Base-by-base conservation (phyloP, 257 asterid genomes). In the Fraxinus excelsior region DNA sequence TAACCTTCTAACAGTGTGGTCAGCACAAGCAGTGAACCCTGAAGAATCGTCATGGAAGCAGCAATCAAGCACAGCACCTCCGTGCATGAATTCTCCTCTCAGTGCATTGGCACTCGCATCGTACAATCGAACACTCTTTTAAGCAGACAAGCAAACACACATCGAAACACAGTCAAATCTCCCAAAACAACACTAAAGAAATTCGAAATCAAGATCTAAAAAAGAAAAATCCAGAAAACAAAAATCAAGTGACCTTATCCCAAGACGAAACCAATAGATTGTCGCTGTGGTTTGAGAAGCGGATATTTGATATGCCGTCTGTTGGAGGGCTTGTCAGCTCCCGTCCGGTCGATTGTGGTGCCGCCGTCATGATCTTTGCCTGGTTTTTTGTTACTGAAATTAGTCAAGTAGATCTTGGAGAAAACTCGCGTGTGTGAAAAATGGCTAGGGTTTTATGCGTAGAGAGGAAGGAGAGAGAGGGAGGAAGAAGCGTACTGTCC, bases 21-120 rank as follows among this genome's bases (percentile, higher is more conserved):
- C 99, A 28, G 86, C 89, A 84, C 88, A 82, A 77, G 96, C 99
- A 81, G 90, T 91, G 79, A 95, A 95, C 11, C 99, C 99, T 0
- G 98, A 94, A 3, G 97, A 81, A 79, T 94, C 98, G 5, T 92
- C 98, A 19, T 92, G 97, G 87, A 94, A 94, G 81, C 98, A 94
- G 70, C 98, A 94, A 80, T 94, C 98, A 0, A 94, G 91, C 66
- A 91, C 97, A 1, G 96, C 79, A 32, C 96, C 96, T 28, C 96
- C 96, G 80, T 91, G 98, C 90, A 86, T 77, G 78, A 92, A 95
- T 86, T 91, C 96, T 19, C 97, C 97, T 86, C 83, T 88, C 72
- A 93, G 80, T 40, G 83, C 84, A 89, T 95, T 88, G n/a, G 89
- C 94, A 69, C 96, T 91, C 68, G 97, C 99, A 82, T 95, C 99